These are phyloP conservation scores for Neurospora discreta DNA, from an alignment of 495 filamentous ascomycete genomes.

Conservation along the genomic window DNA sequence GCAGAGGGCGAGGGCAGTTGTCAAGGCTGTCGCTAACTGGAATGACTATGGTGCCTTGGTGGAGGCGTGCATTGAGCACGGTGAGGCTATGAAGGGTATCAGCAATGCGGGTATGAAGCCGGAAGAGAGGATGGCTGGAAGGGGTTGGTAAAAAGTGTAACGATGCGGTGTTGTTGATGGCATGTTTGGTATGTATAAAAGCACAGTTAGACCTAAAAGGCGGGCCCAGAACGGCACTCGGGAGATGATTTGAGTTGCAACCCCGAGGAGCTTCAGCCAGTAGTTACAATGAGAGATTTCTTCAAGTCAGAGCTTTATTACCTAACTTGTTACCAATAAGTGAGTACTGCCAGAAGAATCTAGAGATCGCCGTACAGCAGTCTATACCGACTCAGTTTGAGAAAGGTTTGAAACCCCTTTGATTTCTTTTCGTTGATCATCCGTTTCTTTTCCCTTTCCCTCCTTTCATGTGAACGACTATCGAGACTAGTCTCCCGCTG, in stretches of 20 bases:
- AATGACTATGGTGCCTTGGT: slow-evolving; percentile 79
- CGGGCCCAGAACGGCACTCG: neutral
- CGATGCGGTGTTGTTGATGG: neutral
- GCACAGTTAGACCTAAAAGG: neutral
- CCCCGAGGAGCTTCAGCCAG: neutral
- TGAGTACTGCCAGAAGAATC: neutral
- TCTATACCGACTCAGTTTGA: neutral
- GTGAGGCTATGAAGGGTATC: slow-evolving; percentile 93
- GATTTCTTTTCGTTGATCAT: neutral
- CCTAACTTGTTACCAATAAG: neutral
- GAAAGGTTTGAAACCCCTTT: neutral
- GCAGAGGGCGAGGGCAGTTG: slow-evolving; percentile 83
- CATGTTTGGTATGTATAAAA: neutral
- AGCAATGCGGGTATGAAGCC: slow-evolving; percentile 66
- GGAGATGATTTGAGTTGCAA: neutral
- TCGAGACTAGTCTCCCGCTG: neutral
- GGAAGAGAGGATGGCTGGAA: slow-evolving; percentile 67
- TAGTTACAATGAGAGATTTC: neutral
- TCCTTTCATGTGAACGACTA: neutral
- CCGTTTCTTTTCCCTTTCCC: neutral
- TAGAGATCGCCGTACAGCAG: neutral
- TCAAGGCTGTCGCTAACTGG: slow-evolving; percentile 85
- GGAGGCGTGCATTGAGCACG: slow-evolving; percentile 74
- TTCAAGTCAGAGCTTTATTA: neutral
- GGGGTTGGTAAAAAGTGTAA: slow-evolving; percentile 60